phyloP scores from a whole-genome alignment of 495 filamentous ascomycete genomes.

The Aspergillus diversus region DNA sequence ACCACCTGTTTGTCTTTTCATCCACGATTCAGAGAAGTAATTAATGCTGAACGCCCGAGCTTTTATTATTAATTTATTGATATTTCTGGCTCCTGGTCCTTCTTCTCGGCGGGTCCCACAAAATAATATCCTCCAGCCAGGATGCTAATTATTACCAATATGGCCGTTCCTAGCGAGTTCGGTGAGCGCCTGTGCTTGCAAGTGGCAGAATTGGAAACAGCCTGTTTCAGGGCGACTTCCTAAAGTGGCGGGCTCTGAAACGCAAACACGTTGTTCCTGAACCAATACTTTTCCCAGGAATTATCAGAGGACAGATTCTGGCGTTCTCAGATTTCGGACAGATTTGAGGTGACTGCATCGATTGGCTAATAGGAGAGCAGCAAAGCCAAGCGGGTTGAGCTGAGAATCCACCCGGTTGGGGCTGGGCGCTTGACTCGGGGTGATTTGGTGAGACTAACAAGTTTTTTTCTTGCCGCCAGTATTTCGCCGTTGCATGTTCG shows the following conservation, averaged over 20 bases:
- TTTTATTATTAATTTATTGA: background rate
- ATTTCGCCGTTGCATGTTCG: background rate
- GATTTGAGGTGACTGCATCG: background rate
- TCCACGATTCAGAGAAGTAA: background rate
- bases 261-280: background rate
- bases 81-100: background rate
- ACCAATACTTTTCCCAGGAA: background rate
- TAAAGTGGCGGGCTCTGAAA: background rate
- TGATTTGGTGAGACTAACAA: background rate
- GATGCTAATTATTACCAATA: background rate
- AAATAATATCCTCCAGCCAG: background rate
- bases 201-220: background rate
- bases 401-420: slow-evolving; percentile 6
- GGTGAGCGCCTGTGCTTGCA: background rate
- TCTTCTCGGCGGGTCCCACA: background rate
- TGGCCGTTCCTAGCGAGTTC: background rate
- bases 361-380: slow-evolving; percentile 10
- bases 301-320: background rate
- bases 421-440: background rate
- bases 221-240: background rate
- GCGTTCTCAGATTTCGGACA: background rate
- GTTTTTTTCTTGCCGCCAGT: background rate
- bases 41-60: background rate
- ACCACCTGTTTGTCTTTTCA: background rate
- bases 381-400: slow-evolving; percentile 1